These are phyloP conservation scores for Irpex sp. DNA, from an alignment of 1,284 basidiomycete species.

Conservation along the genomic window DNA sequence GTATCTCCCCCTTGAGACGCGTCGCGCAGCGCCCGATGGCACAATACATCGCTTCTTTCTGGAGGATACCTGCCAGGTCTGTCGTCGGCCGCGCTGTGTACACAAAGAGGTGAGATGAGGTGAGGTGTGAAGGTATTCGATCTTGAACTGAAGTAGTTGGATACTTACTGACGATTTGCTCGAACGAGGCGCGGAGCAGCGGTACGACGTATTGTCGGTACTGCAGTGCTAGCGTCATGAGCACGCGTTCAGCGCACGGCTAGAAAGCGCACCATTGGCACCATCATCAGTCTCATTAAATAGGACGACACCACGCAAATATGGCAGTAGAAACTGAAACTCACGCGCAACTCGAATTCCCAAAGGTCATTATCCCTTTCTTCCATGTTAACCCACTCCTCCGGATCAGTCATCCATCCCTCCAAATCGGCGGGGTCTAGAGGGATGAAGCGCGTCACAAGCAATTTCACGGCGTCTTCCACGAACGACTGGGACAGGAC, in stretches of 20 bases:
- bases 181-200: constrained; percentile 56
- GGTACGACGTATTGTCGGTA: constrained; percentile 72
- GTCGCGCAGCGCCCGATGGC: constrained; percentile 79
- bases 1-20: constrained; percentile 58
- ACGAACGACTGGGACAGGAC: constrained; percentile 75
- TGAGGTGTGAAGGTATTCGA: no score
- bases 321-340: constrained; percentile 23
- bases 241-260: constrained; percentile 85
- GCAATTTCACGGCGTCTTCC: constrained; percentile 68
- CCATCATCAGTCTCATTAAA: no score
- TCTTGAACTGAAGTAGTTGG: no score
- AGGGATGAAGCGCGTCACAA: constrained; percentile 80
- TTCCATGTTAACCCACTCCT: constrained; percentile 85
- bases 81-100: constrained; percentile 43
- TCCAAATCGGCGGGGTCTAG: constrained; percentile 75
- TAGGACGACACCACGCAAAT: no score
- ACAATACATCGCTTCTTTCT: constrained; percentile 86
- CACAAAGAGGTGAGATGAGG: no score
- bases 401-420: constrained; percentile 77
- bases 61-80: constrained; percentile 61
- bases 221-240: constrained; percentile 74
- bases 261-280: constrained; percentile 25
- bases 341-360: constrained; percentile 82
- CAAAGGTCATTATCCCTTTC: constrained; percentile 84
- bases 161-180: constrained; percentile 46